Conservation (phyloP, 257 asterid species). For the Solanum paucissectum region DNA sequence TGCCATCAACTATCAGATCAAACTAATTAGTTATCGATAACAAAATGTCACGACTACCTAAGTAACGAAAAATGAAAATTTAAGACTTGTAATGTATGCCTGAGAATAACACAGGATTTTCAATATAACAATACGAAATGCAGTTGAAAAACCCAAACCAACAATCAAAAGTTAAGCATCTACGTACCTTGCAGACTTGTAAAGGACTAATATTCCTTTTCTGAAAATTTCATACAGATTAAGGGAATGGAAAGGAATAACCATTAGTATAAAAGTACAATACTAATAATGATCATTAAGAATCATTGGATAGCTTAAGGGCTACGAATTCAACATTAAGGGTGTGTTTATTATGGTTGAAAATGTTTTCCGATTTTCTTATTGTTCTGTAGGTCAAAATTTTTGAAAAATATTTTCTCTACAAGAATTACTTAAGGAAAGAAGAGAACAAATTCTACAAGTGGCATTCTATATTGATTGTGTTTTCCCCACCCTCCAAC, state of each 20-base stretch:
- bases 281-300: not conserved
- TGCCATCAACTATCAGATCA: slow-evolving; percentile 29
- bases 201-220: not conserved
- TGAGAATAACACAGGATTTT: not conserved
- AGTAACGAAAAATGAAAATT: not conserved
- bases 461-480: too few relatives aligned
- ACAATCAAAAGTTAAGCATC: not conserved
- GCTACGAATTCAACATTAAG: not conserved
- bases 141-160: not conserved
- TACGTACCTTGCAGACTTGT: not conserved
- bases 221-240: not conserved
- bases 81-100: not conserved
- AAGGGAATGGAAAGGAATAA: not conserved
- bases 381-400: too few relatives aligned
- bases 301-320: not conserved
- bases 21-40: not conserved
- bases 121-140: not conserved
- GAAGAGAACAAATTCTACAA: too few relatives aligned
- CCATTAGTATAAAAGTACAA: not conserved
- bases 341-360: too few relatives aligned
- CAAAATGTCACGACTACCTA: slow-evolving; percentile 10
- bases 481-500: too few relatives aligned
- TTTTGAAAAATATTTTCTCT: too few relatives aligned
- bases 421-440: too few relatives aligned
- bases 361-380: too few relatives aligned